Conservation (phyloP, 805 yeast genomes). For the Crinitomyces ghanaensis region DNA sequence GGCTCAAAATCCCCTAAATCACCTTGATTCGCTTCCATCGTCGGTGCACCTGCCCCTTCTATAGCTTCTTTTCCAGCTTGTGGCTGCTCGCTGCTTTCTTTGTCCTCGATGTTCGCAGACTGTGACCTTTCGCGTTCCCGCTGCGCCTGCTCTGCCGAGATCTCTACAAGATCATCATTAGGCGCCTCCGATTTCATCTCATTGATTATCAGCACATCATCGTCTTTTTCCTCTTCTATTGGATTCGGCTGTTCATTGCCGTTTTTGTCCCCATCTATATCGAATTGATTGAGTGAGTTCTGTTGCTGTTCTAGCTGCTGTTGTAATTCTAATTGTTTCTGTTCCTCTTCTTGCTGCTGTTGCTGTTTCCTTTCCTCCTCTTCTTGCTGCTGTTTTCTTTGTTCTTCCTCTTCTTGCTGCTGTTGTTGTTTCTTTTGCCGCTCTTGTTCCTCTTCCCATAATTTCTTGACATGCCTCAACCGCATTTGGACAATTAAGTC, state of each 20-base stretch:
- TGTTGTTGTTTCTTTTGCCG: conserved; percentile 4
- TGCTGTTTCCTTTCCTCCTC: background rate
- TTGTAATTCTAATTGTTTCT: conserved; percentile 2
- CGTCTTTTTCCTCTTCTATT: background rate
- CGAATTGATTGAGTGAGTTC: background rate
- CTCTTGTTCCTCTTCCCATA: too few relatives aligned
- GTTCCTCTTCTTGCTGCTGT: conserved; percentile 1
- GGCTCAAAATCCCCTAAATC: conserved; percentile 4
- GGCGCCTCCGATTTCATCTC: conserved; percentile 1
- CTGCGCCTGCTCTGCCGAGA: conserved; percentile 2
- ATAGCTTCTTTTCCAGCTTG: too few relatives aligned
- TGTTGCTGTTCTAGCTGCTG: conserved; percentile 1
- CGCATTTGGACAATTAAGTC: conserved; percentile 16
- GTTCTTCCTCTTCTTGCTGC: conserved; percentile 5
- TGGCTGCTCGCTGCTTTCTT: too few relatives aligned
- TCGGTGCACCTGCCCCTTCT: too few relatives aligned
- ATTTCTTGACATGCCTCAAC: conserved; percentile 9
- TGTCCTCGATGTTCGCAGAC: too few relatives aligned
- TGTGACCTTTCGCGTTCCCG: too few relatives aligned
- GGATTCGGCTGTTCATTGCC: conserved; percentile 3
- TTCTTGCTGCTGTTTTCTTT: conserved; percentile 2
- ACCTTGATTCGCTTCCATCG: conserved; percentile 3
- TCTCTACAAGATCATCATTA: conserved; percentile 4
- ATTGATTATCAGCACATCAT: conserved; percentile 2
- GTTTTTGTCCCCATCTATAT: conserved; percentile 1